A percentile compares a stretch with the other conserved stretches of the same genome.
Evolutionary conservation across 129 eudicot genomes (phyloP).

Genomic region (Helichrysum umbraculigerum): DNA sequence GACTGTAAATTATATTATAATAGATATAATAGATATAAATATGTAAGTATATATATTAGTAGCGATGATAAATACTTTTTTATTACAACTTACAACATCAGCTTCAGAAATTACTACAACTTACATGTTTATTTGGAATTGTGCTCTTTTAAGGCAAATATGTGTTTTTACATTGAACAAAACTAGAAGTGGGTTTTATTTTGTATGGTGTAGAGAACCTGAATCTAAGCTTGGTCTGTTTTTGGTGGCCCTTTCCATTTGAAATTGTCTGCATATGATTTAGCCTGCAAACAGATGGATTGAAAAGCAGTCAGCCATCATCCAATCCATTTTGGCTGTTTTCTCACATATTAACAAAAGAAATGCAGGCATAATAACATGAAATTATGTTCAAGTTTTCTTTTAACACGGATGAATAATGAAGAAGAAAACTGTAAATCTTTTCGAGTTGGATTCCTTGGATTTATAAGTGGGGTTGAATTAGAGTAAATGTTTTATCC

Average conservation of each 20-base stretch:
- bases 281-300: conserved; percentile 49
- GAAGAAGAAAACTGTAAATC: neutral
- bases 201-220: neutral
- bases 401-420: neutral
- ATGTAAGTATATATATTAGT: conserved; percentile 12
- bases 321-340: neutral
- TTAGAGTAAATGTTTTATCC: neutral
- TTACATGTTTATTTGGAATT: conserved; percentile 6
- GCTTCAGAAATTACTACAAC: neutral
- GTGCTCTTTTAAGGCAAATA: neutral
- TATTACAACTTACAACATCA: conserved; percentile 17
- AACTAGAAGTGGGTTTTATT: conserved; percentile 4
- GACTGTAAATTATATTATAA: conserved; percentile 20
- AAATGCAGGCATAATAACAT: neutral
- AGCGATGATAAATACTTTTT: conserved; percentile 23
- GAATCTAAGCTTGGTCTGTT: conserved; percentile 16
- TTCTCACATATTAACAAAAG: neutral
- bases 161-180: neutral
- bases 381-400: neutral
- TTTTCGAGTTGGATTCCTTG: neutral
- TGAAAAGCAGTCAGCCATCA: conserved; percentile 7
- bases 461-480: neutral
- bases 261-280: conserved; percentile 91
- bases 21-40: neutral
- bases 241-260: conserved; percentile 95